A percentile compares a stretch with the other conserved stretches of the same genome.
phyloP scores from a whole-genome alignment of 345 rosid species.

The Ricinus communis region DNA sequence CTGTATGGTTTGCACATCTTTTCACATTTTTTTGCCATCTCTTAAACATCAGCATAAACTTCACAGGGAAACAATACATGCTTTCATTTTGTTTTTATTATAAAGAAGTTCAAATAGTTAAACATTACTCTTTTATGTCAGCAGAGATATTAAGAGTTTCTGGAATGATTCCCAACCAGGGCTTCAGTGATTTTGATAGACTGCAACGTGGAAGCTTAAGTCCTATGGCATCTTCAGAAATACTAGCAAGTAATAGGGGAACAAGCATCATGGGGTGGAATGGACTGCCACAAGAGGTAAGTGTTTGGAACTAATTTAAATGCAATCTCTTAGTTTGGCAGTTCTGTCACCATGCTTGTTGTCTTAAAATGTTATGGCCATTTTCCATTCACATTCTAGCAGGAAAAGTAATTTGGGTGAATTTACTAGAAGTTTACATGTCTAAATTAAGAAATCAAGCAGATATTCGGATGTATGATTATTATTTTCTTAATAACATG shows the following conservation, averaged over 20 bases:
- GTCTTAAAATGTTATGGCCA: neutral
- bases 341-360: neutral
- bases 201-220: slow-evolving; percentile 82
- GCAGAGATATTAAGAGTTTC: slow-evolving; percentile 77
- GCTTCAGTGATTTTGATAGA: slow-evolving; percentile 70
- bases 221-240: slow-evolving; percentile 90
- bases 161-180: slow-evolving; percentile 79
- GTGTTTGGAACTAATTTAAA: slow-evolving; percentile 6
- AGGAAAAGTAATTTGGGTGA: neutral
- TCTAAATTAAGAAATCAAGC: neutral
- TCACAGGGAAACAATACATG: neutral
- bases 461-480: neutral
- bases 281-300: slow-evolving; percentile 69
- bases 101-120: neutral
- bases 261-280: slow-evolving; percentile 70
- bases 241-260: slow-evolving; percentile 59
- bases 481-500: neutral
- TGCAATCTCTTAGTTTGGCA: slow-evolving; percentile 9
- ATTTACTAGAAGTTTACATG: neutral
- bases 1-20: neutral
- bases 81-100: neutral
- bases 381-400: neutral
- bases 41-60: neutral
- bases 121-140: slow-evolving; percentile 15
- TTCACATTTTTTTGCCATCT: neutral